Evolutionary conservation across 768 basidiomycete species (phyloP), one percentile per base, ranked within the genome.

Genomic region (Aureoboletus auriporus): DNA sequence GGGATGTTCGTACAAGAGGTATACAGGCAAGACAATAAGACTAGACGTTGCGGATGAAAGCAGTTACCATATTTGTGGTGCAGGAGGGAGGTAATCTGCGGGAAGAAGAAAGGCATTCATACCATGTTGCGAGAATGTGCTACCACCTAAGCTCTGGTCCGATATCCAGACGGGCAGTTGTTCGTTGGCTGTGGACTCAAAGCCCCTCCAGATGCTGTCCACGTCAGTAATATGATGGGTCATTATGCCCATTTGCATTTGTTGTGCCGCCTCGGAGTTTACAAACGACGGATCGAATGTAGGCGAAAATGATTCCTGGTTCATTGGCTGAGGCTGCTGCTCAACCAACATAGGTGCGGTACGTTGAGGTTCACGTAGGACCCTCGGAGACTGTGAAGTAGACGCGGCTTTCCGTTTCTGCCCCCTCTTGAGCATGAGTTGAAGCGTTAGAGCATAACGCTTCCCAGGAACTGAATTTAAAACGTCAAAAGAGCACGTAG

Each of bases 381-480:
- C 62, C 53, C 78, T 77, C 1, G 84, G 85, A 14, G 86, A 88
- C 14, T 78, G 78, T 12, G 84, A 78, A 14, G 70, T 64, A 29
- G 83, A 81, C 11, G 73, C 67, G 1, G 73, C 58, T 45, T 69
- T 80, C 49, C 86, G 77, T 50, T 80, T 85, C 65, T 79, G 77
- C 30, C 80, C 79, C 49, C 85, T 75, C 68, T 91, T 91, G 45
- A 96, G 66, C 86, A 95, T 95, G 36, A 94, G 71, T 54, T 91
- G 88, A 16, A 97, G 73, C 5, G 92, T 94, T 33, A 92, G 68
- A 8, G 93, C 93, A 57, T 96, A 97, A 46, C 93, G 83, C 60
- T 91, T 91, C 11, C 92, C 94, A 20, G 93, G 93, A 50, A 94
- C 93, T 93, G 59, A 5, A 34, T 39, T 8, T 17, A 49, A n/a